phyloP scores from a whole-genome alignment of 1,284 basidiomycete genomes.

The Melampsora larici-populina region DNA sequence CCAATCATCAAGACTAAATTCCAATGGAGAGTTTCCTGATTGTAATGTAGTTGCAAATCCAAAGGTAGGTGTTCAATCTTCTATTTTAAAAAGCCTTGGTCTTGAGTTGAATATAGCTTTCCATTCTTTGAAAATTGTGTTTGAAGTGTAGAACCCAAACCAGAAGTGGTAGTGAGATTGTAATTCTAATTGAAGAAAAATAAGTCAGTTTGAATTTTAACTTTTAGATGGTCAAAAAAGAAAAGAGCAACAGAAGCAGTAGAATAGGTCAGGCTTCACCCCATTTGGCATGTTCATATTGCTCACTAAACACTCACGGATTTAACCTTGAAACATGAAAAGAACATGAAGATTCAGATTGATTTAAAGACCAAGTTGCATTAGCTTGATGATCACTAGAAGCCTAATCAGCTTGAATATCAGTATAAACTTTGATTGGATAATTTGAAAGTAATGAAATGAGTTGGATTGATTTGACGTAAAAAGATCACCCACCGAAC shows the following conservation, averaged over 20 bases:
- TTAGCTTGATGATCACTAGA: constrained; percentile 50
- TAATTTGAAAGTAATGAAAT: constrained; percentile 46
- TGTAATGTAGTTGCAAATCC: constrained; percentile 11
- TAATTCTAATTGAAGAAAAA: not conserved
- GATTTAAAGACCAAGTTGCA: constrained; percentile 37
- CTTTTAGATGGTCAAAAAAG: constrained; percentile 50
- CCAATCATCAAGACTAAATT: constrained; percentile 34
- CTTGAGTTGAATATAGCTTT: constrained; percentile 8
- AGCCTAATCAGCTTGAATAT: constrained; percentile 50
- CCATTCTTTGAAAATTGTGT: constrained; percentile 49
- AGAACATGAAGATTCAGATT: constrained; percentile 46
- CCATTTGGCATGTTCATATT: constrained; percentile 53
- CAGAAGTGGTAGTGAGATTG: constrained; percentile 30
- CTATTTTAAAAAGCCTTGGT: constrained; percentile 29
- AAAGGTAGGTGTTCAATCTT: constrained; percentile 20
- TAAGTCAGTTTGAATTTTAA: no score
- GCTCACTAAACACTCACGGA: constrained; percentile 50
- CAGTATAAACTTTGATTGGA: constrained; percentile 50
- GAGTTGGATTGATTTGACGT: constrained; percentile 51
- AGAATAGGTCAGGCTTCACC: constrained; percentile 50
- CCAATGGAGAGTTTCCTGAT: not conserved
- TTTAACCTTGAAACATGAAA: constrained; percentile 49
- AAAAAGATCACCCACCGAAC: constrained; percentile 49
- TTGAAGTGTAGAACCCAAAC: constrained; percentile 45
- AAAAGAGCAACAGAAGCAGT: constrained; percentile 47